Evolutionary conservation across 108 stramenopile species (phyloP), one percentile per base, ranked within the genome.

Genomic region (Epithemia pelagica): DNA sequence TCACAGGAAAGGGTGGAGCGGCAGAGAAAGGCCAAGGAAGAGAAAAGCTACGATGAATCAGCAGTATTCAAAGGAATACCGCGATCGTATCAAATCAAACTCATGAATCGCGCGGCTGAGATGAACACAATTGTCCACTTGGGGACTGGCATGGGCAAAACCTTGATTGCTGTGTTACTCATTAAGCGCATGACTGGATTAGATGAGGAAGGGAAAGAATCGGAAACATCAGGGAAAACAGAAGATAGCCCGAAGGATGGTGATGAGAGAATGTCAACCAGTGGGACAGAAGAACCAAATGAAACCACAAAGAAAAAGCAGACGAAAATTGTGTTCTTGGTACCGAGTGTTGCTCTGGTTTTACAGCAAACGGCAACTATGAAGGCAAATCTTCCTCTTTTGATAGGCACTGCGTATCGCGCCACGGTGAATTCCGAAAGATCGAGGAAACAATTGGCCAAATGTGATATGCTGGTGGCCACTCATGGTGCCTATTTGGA

Each of bases 131-230:
- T 87, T 62, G 78, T 81, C 23, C 72, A 87, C 60, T 70, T 87
- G 22, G 85, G 85, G 26, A 87, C 85, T 23, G 85, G 85, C 0
- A 71, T 64, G 63, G 85, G 85, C 7, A 87, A 87, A 52, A 87
- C 85, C 18, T 60, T 81, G 54, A 87, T 87, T 73, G 80, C 80
- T 32, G 53, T 87, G 5, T 58, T 87, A 60, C 69, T 74, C 19
- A 81, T 87, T 25, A 66, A 73, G 19, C 61, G 82, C 0, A 69
- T 74, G 52, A 31, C 54, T 15, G 37, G 15, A 10, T 15, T 46
- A 46, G 37, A 46, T 15, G 37, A 46, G 15, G 28, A 32, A 62
- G 31, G 61, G 37, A 46, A 15, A 46, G 15, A 46, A 46, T 46
- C 10, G 10, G 26, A 19, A 7, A 20, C 5, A 10, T 46, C 37